Conservation (phyloP, 164 flowering plant genomes). For the Magnolia officinalis region DNA sequence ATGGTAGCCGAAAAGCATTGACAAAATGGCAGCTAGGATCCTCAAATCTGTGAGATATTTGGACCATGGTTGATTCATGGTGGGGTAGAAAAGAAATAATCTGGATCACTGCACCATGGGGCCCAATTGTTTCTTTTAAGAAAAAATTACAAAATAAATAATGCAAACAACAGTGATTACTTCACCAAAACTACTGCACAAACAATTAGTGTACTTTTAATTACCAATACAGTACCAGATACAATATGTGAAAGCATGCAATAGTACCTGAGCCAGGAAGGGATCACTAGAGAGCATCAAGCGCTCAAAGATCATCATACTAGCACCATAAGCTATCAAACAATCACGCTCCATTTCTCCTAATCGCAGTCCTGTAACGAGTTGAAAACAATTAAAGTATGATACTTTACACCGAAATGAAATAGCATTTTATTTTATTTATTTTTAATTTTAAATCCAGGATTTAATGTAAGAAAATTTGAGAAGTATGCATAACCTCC, state of each 20-base stretch:
- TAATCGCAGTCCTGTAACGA: slow-evolving; percentile 62
- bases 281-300: slow-evolving; percentile 92
- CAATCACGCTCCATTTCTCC: slow-evolving; percentile 99
- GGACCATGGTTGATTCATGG: no score
- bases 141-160: no score
- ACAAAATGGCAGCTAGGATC: no score
- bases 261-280: slow-evolving; percentile 80
- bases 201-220: no score
- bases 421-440: not conserved
- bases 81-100: no score
- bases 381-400: not conserved
- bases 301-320: slow-evolving; percentile 79
- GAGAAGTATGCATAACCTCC: slow-evolving; percentile 49
- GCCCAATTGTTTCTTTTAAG: no score
- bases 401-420: not conserved
- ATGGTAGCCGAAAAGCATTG: no score
- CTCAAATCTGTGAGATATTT: no score
- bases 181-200: no score
- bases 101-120: no score
- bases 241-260: not conserved
- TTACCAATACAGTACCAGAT: not conserved
- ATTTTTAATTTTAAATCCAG: not conserved
- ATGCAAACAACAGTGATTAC: no score
- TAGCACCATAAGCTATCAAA: slow-evolving; percentile 94
- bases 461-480: slow-evolving; percentile 14